Evolutionary conservation across 2,329 filamentous ascomycete species (phyloP).

Genomic region (Penicillium sp.): DNA sequence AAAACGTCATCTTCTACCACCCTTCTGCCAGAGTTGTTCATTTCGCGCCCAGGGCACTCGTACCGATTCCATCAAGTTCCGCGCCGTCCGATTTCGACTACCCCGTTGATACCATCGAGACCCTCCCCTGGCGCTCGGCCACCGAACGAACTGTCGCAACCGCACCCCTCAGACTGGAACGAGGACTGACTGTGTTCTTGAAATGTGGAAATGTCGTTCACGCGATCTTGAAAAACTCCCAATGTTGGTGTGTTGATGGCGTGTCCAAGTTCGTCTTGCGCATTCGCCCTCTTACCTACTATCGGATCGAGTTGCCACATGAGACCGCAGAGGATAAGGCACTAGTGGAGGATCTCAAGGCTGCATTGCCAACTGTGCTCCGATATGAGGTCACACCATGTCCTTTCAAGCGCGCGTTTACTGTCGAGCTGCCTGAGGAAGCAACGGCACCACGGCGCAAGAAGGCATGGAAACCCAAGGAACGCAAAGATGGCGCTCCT

Average conservation of each 20-base stretch:
- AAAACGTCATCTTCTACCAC: slow-evolving; percentile 67
- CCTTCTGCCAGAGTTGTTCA: slow-evolving; percentile 71
- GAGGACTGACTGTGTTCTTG: slow-evolving; percentile 82
- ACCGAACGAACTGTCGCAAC: slow-evolving; percentile 80
- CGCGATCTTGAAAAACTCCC: slow-evolving; percentile 83
- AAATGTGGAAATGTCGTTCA: slow-evolving; percentile 82
- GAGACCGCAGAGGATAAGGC: slow-evolving; percentile 63
- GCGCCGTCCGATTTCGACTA: slow-evolving; percentile 49
- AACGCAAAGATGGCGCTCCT: slow-evolving; percentile 45
- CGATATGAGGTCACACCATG: slow-evolving; percentile 87
- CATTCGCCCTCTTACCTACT: slow-evolving; percentile 80
- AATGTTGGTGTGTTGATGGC: slow-evolving; percentile 91
- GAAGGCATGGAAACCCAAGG: slow-evolving; percentile 68
- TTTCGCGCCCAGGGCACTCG: slow-evolving; percentile 53
- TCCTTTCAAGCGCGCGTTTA: slow-evolving; percentile 78
- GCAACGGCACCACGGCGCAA: slow-evolving; percentile 67
- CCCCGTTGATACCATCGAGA: slow-evolving; percentile 58
- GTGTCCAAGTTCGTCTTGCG: slow-evolving; percentile 83
- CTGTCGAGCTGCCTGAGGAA: slow-evolving; percentile 70
- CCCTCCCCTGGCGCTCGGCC: slow-evolving; percentile 72
- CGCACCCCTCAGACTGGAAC: slow-evolving; percentile 81
- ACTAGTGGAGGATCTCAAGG: slow-evolving; percentile 67
- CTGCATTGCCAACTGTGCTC: slow-evolving; percentile 70
- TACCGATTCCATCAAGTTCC: slow-evolving; percentile 47
- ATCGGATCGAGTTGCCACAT: slow-evolving; percentile 82